phyloP scores from a whole-genome alignment of 441 rosid genomes.

The Erysimum pusillum region DNA sequence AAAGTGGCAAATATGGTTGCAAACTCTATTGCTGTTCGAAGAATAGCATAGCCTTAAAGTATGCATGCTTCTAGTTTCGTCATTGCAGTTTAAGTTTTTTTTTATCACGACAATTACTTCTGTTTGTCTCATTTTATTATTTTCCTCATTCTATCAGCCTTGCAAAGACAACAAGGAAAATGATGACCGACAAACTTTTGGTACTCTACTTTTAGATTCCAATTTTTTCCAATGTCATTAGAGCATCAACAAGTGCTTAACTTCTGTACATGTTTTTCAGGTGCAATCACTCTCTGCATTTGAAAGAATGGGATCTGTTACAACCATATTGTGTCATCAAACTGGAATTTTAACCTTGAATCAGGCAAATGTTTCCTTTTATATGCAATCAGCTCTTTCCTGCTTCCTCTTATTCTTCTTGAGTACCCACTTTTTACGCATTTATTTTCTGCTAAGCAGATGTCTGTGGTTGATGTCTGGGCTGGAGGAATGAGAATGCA shows the following conservation, averaged over 20 bases:
- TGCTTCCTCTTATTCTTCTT: conserved; percentile 5
- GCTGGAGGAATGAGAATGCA: conserved; percentile 65
- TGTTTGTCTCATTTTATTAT: conserved; percentile 15
- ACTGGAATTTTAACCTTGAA: conserved; percentile 86
- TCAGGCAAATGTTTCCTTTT: conserved; percentile 56
- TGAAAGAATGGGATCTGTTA: conserved; percentile 87
- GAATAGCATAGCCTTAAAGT: not conserved
- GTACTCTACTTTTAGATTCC: conserved; percentile 51
- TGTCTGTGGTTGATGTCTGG: conserved; percentile 84
- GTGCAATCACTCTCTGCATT: conserved; percentile 86
- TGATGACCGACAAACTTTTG: conserved; percentile 88
- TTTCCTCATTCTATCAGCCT: conserved; percentile 51
- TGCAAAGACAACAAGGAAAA: conserved; percentile 82
- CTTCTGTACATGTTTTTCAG: conserved; percentile 51
- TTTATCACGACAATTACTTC: not conserved
- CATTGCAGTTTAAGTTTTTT: not conserved
- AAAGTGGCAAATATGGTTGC: not conserved
- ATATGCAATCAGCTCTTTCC: conserved; percentile 20
- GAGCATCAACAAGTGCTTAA: conserved; percentile 17
- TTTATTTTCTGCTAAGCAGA: conserved; percentile 51
- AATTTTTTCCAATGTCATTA: conserved; percentile 6
- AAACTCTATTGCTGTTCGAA: not conserved
- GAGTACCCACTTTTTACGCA: conserved; percentile 1
- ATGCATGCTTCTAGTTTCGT: not conserved
- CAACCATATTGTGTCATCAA: conserved; percentile 83